A percentile compares a stretch with the other conserved stretches of the same genome.
phyloP scores from a whole-genome alignment of 768 basidiomycete genomes.

The Saitozyma podzolica region DNA sequence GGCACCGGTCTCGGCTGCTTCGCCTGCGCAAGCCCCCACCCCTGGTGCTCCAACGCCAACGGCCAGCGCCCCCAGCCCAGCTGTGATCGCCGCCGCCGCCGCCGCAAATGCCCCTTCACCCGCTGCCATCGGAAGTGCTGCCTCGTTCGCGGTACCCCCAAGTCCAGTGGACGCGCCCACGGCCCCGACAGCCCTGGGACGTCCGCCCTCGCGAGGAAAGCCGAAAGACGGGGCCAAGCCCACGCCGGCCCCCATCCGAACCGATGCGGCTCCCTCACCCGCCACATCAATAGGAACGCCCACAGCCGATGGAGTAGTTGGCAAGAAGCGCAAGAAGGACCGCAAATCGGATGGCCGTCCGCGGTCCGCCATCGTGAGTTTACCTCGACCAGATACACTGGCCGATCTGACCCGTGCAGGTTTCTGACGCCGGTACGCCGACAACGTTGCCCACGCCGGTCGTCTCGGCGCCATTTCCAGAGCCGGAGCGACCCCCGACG shows the following conservation, averaged over 20 bases:
- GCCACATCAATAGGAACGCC: not conserved
- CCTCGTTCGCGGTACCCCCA: not conserved
- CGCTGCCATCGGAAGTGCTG: not conserved
- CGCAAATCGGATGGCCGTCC: not conserved
- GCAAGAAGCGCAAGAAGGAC: conserved; percentile 31
- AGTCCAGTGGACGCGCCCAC: not conserved
- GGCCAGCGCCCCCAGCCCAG: not conserved
- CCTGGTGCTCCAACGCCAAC: not conserved
- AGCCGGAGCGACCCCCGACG: conserved; percentile 22
- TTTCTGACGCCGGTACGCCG: conserved; percentile 17
- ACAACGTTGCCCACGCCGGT: conserved; percentile 1
- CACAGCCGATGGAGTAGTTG: conserved; percentile 5
- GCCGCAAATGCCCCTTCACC: not conserved
- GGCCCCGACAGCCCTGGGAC: not conserved
- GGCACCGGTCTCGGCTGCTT: not conserved
- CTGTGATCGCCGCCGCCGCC: not conserved
- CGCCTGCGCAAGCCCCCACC: not conserved
- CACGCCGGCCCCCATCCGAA: conserved; percentile 7
- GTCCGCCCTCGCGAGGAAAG: no score
- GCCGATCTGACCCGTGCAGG: conserved; percentile 9
- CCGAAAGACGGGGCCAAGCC: not conserved
- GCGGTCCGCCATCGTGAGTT: conserved; percentile 2
- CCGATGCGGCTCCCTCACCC: not conserved
- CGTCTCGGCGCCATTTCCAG: not conserved
- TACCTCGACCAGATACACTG: not conserved